phyloP scores from a whole-genome alignment of 2,329 filamentous ascomycete species.

The Hypoxylon sp. region DNA sequence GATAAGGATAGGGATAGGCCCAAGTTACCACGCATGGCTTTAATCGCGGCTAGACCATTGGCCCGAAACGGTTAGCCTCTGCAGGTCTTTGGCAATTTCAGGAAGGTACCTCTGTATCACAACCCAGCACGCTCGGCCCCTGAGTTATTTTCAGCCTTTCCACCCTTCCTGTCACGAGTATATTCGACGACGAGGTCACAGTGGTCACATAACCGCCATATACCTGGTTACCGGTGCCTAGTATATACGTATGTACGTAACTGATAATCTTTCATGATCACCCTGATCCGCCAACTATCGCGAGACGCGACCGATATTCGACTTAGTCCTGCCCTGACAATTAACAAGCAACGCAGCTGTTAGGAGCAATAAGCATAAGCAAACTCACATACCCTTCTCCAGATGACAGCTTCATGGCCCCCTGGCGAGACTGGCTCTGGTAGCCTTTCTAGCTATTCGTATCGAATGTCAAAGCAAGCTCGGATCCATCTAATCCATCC shows the following conservation, averaged over 20 bases:
- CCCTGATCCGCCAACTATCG: not conserved
- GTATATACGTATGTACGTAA: too few species aligned
- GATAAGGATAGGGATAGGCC: too few species aligned
- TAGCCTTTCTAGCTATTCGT: slow-evolving; percentile 26
- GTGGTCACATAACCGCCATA: not conserved
- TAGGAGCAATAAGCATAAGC: too few species aligned
- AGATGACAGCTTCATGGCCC: not conserved
- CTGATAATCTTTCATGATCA: too few species aligned
- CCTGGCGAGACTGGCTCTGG: not conserved
- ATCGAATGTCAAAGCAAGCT: slow-evolving; percentile 21
- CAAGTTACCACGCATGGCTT: too few species aligned
- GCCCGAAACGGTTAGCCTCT: too few species aligned
- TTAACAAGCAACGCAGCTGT: too few species aligned
- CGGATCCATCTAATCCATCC: slow-evolving; percentile 22
- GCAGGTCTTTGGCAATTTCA: slow-evolving; percentile 24
- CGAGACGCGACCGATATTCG: slow-evolving; percentile 3
- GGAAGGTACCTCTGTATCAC: slow-evolving; percentile 30
- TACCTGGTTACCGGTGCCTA: too few species aligned
- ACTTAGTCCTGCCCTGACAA: too few species aligned
- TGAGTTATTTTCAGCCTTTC: slow-evolving; percentile 30
- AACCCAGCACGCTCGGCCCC: slow-evolving; percentile 13
- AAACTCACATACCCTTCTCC: too few species aligned
- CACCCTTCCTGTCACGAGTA: not conserved
- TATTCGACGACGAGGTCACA: not conserved
- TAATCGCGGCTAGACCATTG: too few species aligned